These are phyloP conservation scores for Myrica gale DNA, from an alignment of 306 rosid species.

Conservation along the genomic window DNA sequence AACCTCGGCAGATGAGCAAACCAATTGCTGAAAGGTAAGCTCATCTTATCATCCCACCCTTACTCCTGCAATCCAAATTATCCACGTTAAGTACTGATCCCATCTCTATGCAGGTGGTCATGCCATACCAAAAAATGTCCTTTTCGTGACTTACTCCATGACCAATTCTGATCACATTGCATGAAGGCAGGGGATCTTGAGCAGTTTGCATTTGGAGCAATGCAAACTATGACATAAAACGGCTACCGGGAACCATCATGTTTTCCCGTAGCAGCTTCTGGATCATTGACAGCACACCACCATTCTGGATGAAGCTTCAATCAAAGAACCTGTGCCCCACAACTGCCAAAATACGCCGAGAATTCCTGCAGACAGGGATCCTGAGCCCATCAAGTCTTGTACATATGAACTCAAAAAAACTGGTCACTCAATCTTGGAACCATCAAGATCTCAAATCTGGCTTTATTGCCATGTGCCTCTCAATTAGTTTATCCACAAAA, in stretches of 20 bases:
- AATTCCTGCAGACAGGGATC: slow-evolving; percentile 33
- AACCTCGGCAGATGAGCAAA: slow-evolving; percentile 46
- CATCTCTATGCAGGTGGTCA: slow-evolving; percentile 12
- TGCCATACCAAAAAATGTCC: slow-evolving; percentile 12
- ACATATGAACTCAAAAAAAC: slow-evolving; percentile 24
- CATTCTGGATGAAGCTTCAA: slow-evolving; percentile 22
- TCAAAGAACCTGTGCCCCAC: slow-evolving; percentile 18
- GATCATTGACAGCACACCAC: slow-evolving; percentile 25
- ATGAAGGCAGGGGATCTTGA: slow-evolving; percentile 1
- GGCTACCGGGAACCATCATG: slow-evolving; percentile 22
- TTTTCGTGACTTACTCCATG: slow-evolving; percentile 10
- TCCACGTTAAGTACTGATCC: slow-evolving; percentile 22
- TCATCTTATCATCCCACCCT: slow-evolving; percentile 40
- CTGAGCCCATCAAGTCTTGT: slow-evolving; percentile 20
- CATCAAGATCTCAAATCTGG: slow-evolving; percentile 50
- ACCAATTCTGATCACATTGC: slow-evolving; percentile 25
- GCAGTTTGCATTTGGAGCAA: slow-evolving; percentile 24
- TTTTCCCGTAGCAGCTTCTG: slow-evolving; percentile 30
- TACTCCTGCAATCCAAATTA: slow-evolving; percentile 27
- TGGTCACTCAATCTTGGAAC: slow-evolving; percentile 25
- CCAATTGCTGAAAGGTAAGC: slow-evolving; percentile 35
- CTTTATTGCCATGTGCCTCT: slow-evolving; percentile 70
- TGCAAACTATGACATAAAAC: slow-evolving; percentile 22
- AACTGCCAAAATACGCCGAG: slow-evolving; percentile 31
- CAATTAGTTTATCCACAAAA: slow-evolving; percentile 86